Base-by-base conservation (phyloP, 2,329 filamentous ascomycete species). In the Akanthomyces muscarius region DNA sequence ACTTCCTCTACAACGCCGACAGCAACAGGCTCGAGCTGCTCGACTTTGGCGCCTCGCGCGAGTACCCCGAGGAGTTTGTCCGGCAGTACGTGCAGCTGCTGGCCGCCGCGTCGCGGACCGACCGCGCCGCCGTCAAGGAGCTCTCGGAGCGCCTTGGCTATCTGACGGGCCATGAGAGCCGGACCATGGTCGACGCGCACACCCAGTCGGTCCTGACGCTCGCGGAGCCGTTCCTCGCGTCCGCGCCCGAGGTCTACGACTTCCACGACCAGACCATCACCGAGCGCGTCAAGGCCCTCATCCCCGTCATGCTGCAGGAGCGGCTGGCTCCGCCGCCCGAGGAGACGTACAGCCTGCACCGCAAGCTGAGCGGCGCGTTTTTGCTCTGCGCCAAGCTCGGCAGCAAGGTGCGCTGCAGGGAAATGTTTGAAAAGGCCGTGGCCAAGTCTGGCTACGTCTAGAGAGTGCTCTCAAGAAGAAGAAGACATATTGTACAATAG, bases 241-340 rank as follows among this genome's bases (percentile, higher is more conserved):
- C 80, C 0, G 91, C 92, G 0, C 91, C 92, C 0, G 89, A 90
- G 57, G 77, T 96, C 0, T 99, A 99, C 74, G 92, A 99, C 74
- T 99, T 99, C 76, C 81, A 85, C 64, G 87, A 94, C 71, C 95
- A 99, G 80, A 99, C 94, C 1, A 98, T 99, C 68, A 99, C 95
- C 1, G 93, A 98, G 71, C 84, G 96, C 51, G 94, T 99, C 63
- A 88, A 93, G 70, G 84, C 81, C 4, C 82, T 96, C 60, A 98
- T 99, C 68, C 95, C 95, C 18, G 80, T 96, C 60, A 99, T 99
- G 95, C 82, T 99, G 53, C 85, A 86, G 63, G 95, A 99, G 80
- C 80, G 95, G 42, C 78, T 99, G 23, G 87, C 91, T 18, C 94
- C 95, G 28, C 95, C 96, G 28, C 95, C 95, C 0, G 96, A 99